A percentile compares a stretch with the other conserved stretches of the same genome.
phyloP scores from a whole-genome alignment of 2,329 filamentous ascomycete genomes.

The Diaporthe ilicicola region DNA sequence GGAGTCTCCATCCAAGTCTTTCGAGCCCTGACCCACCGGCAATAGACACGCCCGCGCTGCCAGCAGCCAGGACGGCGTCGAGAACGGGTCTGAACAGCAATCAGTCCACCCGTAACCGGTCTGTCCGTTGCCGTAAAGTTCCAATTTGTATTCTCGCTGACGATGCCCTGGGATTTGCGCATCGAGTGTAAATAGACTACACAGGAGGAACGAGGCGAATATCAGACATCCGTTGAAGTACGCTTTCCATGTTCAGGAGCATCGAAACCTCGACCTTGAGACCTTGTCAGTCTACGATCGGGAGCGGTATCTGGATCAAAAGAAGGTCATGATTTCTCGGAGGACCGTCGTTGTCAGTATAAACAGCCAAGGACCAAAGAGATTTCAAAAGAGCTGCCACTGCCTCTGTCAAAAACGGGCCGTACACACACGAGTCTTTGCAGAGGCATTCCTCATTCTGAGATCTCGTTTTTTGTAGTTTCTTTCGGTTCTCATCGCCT shows the following conservation, averaged over 20 bases:
- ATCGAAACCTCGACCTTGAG: not conserved
- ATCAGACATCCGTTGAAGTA: not conserved
- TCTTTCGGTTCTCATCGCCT: not conserved
- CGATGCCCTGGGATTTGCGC: not conserved
- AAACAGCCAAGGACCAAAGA: too few species aligned
- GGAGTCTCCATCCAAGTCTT: not conserved
- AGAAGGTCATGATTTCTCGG: too few species aligned
- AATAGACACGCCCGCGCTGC: not conserved
- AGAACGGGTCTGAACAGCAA: not conserved
- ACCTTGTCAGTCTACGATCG: too few species aligned
- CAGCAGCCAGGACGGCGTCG: not conserved
- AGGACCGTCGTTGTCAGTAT: too few species aligned
- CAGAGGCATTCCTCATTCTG: too few species aligned
- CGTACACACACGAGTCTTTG: too few species aligned
- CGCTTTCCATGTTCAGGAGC: not conserved
- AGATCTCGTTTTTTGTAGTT: not conserved
- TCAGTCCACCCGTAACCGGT: conserved; percentile 8
- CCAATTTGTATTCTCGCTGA: not conserved
- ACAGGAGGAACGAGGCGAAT: not conserved
- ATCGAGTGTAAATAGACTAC: not conserved
- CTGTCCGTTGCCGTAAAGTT: not conserved
- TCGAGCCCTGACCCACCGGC: not conserved
- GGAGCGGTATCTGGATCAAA: too few species aligned
- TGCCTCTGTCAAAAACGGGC: too few species aligned
- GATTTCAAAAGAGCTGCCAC: too few species aligned